Conservation (phyloP, 1,139 yeast genomes). For the Blastobotrys serpentis region DNA sequence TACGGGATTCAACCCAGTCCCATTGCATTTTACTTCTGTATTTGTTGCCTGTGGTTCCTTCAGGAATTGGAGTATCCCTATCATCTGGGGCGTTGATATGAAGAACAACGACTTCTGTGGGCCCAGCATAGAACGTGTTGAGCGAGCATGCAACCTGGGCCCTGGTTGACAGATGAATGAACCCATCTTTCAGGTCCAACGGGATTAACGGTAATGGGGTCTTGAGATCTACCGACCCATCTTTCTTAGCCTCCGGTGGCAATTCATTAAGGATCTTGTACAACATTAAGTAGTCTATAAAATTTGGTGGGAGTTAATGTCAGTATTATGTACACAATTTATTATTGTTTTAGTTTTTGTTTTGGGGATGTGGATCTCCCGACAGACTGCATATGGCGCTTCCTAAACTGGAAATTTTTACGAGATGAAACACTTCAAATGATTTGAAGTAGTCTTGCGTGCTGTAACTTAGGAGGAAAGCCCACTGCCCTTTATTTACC, state of each 20-base stretch:
- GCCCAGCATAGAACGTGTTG: slow-evolving; percentile 26
- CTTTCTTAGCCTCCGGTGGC: slow-evolving; percentile 31
- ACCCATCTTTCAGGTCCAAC: slow-evolving; percentile 34
- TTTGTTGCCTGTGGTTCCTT: slow-evolving; percentile 32
- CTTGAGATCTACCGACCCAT: slow-evolving; percentile 26
- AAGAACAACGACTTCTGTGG: slow-evolving; percentile 28
- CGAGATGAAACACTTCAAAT: neutral
- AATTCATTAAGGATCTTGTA: slow-evolving; percentile 32
- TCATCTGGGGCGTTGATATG: slow-evolving; percentile 30
- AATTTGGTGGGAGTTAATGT: too few species aligned
- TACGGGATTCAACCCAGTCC: slow-evolving; percentile 33
- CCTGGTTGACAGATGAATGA: slow-evolving; percentile 32
- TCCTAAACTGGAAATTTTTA: slow-evolving; percentile 13
- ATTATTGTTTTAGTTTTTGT: too few species aligned
- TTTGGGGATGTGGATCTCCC: too few species aligned
- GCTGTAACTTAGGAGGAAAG: too few species aligned
- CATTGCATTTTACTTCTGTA: slow-evolving; percentile 30
- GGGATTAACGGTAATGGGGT: slow-evolving; percentile 31
- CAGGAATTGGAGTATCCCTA: slow-evolving; percentile 23
- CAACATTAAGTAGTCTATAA: slow-evolving; percentile 26
- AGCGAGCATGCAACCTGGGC: slow-evolving; percentile 31
- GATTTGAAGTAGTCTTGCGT: too few species aligned
- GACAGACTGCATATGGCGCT: too few species aligned
- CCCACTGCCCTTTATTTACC: too few species aligned
- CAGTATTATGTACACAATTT: slow-evolving; percentile 37